A percentile compares a stretch with the other conserved stretches of the same genome.
phyloP scores from a whole-genome alignment of 139 green algal species.

The Mesotaenium endlicherianum region DNA sequence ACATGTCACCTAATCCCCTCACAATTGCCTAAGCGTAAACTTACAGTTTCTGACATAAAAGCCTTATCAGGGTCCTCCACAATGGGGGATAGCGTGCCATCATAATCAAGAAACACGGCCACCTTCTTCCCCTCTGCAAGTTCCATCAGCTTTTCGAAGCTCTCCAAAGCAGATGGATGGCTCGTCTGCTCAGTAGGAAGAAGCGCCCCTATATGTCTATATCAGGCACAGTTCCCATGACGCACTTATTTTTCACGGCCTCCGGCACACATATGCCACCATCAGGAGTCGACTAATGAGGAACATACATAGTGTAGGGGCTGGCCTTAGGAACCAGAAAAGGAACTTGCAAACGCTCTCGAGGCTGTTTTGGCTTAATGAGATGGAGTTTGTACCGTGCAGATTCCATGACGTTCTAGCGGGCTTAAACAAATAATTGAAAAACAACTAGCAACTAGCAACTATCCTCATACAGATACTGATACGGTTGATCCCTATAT shows the following conservation, averaged over 20 bases:
- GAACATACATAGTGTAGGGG: background rate
- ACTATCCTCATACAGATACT: too few relatives aligned
- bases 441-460: too few relatives aligned
- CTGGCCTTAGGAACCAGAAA: background rate
- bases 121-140: conserved; percentile 64
- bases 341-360: background rate
- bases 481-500: too few relatives aligned
- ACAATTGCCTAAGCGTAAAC: background rate
- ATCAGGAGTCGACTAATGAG: background rate
- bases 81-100: conserved; percentile 96
- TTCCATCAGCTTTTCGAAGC: conserved; percentile 21
- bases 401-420: too few relatives aligned
- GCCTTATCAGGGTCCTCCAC: conserved; percentile 90
- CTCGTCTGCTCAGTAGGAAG: background rate
- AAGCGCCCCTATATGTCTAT: background rate
- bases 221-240: background rate
- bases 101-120: conserved; percentile 94
- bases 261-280: background rate
- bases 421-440: too few relatives aligned
- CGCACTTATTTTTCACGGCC: background rate
- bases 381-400: too few relatives aligned
- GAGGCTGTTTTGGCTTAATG: too few relatives aligned
- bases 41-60: conserved; percentile 72
- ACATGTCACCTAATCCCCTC: background rate
- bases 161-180: conserved; percentile 41